Percentiles rank a stretch among this genome's conserved stretches.
Conservation (phyloP, 768 basidiomycete species). For the Auriscalpium vulgare region DNA sequence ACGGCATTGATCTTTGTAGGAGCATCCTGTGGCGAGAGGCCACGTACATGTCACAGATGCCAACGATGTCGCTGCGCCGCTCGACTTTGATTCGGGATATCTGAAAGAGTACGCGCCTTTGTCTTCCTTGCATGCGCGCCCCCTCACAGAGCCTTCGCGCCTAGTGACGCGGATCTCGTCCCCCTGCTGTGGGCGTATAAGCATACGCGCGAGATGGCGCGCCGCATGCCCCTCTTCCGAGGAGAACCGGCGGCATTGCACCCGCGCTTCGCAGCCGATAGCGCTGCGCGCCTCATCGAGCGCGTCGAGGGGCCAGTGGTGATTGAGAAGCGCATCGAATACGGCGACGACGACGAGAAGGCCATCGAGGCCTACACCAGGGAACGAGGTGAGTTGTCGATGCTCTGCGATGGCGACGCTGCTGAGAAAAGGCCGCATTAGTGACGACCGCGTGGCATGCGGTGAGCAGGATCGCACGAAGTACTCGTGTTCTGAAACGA, state of each 20-base stretch:
- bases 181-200: constrained; percentile 47
- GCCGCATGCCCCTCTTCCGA: constrained; percentile 36
- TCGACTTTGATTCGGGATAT: constrained; percentile 11
- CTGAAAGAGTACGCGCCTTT: no score
- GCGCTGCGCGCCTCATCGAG: constrained; percentile 15
- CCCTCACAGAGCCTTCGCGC: no score
- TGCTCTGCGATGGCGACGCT: background rate
- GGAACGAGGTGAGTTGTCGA: background rate
- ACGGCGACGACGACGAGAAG: constrained; percentile 24
- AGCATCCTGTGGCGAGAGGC: constrained; percentile 13
- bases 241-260: constrained; percentile 18
- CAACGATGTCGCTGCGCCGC: constrained; percentile 10
- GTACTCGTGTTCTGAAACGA: background rate
- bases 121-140: no score
- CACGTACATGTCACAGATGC: constrained; percentile 16
- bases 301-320: constrained; percentile 14
- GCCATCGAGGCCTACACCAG: constrained; percentile 23
- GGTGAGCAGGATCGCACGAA: constrained; percentile 10
- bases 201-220: constrained; percentile 38
- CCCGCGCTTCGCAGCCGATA: constrained; percentile 22
- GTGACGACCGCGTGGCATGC: constrained; percentile 27
- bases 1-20: background rate
- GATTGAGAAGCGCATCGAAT: constrained; percentile 21
- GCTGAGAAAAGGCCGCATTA: background rate
- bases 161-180: constrained; percentile 22